Conservation (phyloP, 2,329 filamentous ascomycete species). For the Xylariaceae sp. region DNA sequence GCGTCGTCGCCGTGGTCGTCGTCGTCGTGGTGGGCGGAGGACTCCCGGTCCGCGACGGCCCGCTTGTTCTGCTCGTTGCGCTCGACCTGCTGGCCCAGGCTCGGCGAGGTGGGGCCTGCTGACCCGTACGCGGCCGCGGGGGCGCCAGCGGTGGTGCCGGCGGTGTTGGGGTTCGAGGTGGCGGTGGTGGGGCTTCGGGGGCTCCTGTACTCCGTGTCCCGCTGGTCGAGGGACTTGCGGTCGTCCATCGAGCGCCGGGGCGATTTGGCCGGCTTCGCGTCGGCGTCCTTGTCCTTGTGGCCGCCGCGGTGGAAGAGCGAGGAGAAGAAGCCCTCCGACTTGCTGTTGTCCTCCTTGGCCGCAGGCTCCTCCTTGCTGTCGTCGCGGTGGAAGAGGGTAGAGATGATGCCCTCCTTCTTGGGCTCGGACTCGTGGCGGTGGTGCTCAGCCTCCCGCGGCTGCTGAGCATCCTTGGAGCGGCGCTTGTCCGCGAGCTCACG, state of each 20-base stretch:
- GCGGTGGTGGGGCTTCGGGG: no score
- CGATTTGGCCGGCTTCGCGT: neutral
- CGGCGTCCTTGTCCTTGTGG: neutral
- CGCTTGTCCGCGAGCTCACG: slow-evolving; percentile 1
- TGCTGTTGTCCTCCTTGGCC: neutral
- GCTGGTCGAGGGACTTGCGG: neutral
- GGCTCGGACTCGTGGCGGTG: slow-evolving; percentile 1
- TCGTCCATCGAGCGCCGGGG: neutral
- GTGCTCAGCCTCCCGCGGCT: no score
- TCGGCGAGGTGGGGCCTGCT: neutral
- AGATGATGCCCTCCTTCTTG: neutral
- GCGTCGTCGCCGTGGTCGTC: neutral
- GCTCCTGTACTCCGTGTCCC: neutral
- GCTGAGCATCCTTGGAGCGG: neutral
- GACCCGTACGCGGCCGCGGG: neutral
- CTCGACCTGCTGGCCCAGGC: neutral
- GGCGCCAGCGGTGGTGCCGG: no score
- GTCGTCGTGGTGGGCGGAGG: neutral
- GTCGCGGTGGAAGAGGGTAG: neutral
- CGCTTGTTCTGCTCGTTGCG: neutral
- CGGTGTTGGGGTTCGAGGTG: no score
- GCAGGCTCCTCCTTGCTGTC: slow-evolving; percentile 1
- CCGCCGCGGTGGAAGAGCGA: neutral
- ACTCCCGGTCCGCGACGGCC: neutral
- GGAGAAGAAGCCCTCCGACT: neutral